Evolutionary conservation across 345 rosid genomes (phyloP), one percentile per base, ranked within the genome.

Genomic region (Carallia pectinifolia): DNA sequence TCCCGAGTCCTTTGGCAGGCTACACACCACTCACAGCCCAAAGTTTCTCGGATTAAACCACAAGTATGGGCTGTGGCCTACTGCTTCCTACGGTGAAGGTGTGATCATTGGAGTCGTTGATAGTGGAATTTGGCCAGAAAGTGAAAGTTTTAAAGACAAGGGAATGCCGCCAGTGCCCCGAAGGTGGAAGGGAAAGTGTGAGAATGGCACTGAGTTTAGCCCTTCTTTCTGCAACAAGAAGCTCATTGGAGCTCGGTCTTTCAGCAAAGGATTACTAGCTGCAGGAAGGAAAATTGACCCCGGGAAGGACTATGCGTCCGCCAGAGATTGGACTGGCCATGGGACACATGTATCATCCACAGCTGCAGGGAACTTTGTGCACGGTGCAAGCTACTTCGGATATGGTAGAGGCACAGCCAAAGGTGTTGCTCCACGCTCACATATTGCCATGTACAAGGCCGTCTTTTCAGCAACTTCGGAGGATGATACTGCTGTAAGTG

Each of bases 11-110:
- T 73, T 77, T 36, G 81, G 82, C 58, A 82, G 55, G 74, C 73
- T 77, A 30, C 69, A 67, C 76, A 84, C 86, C 4, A 84, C 90
- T 12, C 79, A 72, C 62, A 78, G 76, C 47, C 68, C 82, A 5
- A 52, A 79, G 68, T 84, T 86, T 74, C 85, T 84, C 19, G 82
- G 87, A 53, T 76, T 81, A 16, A 60, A 65, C 6, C 69, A 65
- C 4, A 33, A 62, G 15, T 7, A 19, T 7, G 68, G 73, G 23
- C 1, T 67, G 30, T 62, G 72, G 68, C 58, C 68, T 6, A 16
- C 27, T 23, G 68, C 64, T 17, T 67, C 76, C 12, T 55, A 59
- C 60, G 76, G 76, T 1, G 59, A 50, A 59, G 73, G 72, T 16
- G 68, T 63, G 69, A 68, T 68, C 64, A 68, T 67, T 10, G 78